Evolutionary conservation across 768 basidiomycete genomes (phyloP).

Genomic region (Boletus huronensis): DNA sequence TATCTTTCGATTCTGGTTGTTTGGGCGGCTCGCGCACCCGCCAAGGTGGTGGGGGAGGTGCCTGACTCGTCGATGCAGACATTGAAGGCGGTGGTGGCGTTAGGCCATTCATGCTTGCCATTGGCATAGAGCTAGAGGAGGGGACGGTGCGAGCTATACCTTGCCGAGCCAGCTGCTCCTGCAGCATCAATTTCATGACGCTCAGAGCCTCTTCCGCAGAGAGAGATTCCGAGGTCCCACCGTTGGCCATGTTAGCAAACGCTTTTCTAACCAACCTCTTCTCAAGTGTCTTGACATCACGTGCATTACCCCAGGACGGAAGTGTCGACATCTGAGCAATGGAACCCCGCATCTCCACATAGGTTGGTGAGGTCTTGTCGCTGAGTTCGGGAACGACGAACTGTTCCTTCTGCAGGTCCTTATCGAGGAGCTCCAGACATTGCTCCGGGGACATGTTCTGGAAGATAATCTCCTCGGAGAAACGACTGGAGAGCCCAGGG

Average conservation of each 20-base stretch:
- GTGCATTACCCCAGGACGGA: constrained; percentile 65
- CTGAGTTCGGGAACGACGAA: constrained; percentile 38
- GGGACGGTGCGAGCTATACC: constrained; percentile 1
- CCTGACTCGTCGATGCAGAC: constrained; percentile 16
- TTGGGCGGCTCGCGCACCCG: constrained; percentile 6
- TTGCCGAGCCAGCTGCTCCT: constrained; percentile 22
- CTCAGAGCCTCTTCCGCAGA: constrained; percentile 27
- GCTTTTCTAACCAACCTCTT: constrained; percentile 46
- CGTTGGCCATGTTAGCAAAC: constrained; percentile 26
- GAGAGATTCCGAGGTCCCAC: constrained; percentile 24
- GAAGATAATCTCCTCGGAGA: constrained; percentile 61
- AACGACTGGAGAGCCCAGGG: constrained; percentile 65
- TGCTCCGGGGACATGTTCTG: constrained; percentile 47
- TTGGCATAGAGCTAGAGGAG: constrained; percentile 10
- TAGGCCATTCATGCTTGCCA: constrained; percentile 19
- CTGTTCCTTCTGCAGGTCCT: constrained; percentile 43
- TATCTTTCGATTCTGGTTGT: not conserved
- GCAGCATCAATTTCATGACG: constrained; percentile 24
- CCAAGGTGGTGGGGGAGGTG: not conserved
- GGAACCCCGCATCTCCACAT: constrained; percentile 33
- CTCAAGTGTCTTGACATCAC: constrained; percentile 56
- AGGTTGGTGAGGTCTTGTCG: constrained; percentile 1
- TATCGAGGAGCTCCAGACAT: constrained; percentile 51
- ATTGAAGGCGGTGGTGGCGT: constrained; percentile 22
- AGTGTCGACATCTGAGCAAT: constrained; percentile 44